phyloP scores from a whole-genome alignment of 2,329 filamentous ascomycete genomes.

The Nigrospora oryzae region DNA sequence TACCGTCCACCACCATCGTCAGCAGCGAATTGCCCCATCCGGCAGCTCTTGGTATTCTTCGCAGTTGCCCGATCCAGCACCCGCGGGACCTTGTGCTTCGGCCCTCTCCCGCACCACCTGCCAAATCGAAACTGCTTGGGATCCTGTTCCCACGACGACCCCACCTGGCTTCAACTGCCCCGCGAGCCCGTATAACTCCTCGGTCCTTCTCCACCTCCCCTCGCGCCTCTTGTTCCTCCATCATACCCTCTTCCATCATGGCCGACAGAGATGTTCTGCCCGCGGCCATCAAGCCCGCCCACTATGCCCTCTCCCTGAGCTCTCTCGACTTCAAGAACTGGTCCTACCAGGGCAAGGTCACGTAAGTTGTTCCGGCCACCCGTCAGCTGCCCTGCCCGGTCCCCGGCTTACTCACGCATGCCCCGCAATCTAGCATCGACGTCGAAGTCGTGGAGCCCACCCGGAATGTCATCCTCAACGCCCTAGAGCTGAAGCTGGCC shows the following conservation, averaged over 20 bases:
- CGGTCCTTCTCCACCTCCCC: constrained; percentile 17
- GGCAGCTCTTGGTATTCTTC: too few relatives aligned
- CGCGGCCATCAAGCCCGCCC: constrained; percentile 63
- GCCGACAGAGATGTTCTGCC: constrained; percentile 56
- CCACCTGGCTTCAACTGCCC: too few relatives aligned
- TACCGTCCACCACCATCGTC: too few relatives aligned
- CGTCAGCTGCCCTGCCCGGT: not conserved
- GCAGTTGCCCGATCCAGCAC: too few relatives aligned
- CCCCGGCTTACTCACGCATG: not conserved
- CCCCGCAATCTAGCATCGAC: constrained; percentile 49
- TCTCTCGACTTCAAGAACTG: constrained; percentile 68
- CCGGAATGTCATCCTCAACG: constrained; percentile 75
- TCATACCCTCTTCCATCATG: constrained; percentile 33
- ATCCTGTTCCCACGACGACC: too few relatives aligned
- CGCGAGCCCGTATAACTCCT: constrained; percentile 1
- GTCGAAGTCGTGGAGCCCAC: constrained; percentile 63
- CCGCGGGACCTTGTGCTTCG: too few relatives aligned
- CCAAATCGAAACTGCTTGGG: too few relatives aligned
- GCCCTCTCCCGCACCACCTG: too few relatives aligned
- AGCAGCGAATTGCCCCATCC: too few relatives aligned
- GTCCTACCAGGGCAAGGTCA: constrained; percentile 77
- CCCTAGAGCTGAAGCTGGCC: constrained; percentile 72
- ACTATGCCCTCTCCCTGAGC: constrained; percentile 77
- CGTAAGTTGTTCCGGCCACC: constrained; percentile 26
- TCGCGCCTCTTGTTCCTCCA: constrained; percentile 14